Percentiles rank a stretch among this genome's conserved stretches.
These are phyloP conservation scores for Meyerozyma carpophila DNA, from an alignment of 1,139 yeast genomes.

Conservation along the genomic window DNA sequence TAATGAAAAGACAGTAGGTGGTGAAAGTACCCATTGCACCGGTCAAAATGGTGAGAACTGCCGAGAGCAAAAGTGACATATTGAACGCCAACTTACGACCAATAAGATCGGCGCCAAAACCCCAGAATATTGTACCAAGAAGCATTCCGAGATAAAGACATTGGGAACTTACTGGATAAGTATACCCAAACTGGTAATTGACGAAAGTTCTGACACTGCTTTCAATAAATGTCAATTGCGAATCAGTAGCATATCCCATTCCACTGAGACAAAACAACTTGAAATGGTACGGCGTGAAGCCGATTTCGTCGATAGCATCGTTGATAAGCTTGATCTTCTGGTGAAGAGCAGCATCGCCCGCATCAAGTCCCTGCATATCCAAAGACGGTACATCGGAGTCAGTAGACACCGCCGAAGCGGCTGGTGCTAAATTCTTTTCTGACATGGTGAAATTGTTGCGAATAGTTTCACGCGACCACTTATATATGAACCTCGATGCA, in stretches of 20 bases:
- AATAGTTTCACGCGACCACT: neutral
- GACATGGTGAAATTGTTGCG: neutral
- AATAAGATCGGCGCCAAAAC: conserved; percentile 53
- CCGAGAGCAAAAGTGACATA: conserved; percentile 43
- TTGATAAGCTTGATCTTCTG: conserved; percentile 35
- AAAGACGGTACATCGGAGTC: neutral
- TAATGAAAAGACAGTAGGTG: conserved; percentile 45
- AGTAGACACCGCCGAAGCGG: neutral
- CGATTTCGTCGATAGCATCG: conserved; percentile 47
- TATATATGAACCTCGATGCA: neutral
- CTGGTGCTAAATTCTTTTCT: neutral
- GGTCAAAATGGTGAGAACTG: conserved; percentile 46
- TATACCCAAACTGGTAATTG: conserved; percentile 37
- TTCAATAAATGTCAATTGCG: conserved; percentile 45
- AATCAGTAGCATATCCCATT: conserved; percentile 61
- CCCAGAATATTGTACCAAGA: conserved; percentile 53
- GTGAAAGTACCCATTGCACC: conserved; percentile 48
- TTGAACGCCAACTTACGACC: conserved; percentile 57
- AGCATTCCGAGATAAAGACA: conserved; percentile 37
- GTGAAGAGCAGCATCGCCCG: conserved; percentile 24
- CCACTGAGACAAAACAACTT: conserved; percentile 46
- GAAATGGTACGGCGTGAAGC: conserved; percentile 45
- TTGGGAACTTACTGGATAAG: conserved; percentile 26
- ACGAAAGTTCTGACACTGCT: conserved; percentile 31
- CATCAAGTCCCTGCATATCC: conserved; percentile 18